A percentile compares a stretch with the other conserved stretches of the same genome.
Evolutionary conservation across 1,139 yeast species (phyloP).

Genomic region (Eremothecium gossypii): DNA sequence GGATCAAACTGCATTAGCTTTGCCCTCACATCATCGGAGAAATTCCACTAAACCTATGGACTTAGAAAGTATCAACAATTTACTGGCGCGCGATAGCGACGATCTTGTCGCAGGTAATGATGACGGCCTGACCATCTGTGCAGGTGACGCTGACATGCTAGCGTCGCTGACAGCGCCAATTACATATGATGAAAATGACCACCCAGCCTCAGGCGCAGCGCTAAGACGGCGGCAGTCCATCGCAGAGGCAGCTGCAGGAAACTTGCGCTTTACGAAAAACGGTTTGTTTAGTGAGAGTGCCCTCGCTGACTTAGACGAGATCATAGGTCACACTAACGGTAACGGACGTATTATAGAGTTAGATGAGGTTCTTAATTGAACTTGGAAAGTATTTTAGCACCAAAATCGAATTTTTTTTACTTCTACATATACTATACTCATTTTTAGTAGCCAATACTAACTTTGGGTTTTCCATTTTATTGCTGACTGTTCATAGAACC

Average conservation of each 20-base stretch:
- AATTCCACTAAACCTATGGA: constrained; percentile 24
- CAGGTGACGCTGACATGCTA: constrained; percentile 26
- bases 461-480: too few relatives aligned
- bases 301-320: constrained; percentile 60
- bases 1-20: constrained; percentile 1
- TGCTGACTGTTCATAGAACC: too few relatives aligned
- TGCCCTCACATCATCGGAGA: constrained; percentile 11
- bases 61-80: constrained; percentile 22
- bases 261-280: constrained; percentile 59
- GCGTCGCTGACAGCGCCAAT: constrained; percentile 30
- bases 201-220: constrained; percentile 12
- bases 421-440: too few relatives aligned
- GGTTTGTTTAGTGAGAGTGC: constrained; percentile 70
- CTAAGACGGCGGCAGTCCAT: constrained; percentile 49
- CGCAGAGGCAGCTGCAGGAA: constrained; percentile 69
- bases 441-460: too few relatives aligned
- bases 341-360: constrained; percentile 18
- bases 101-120: constrained; percentile 10
- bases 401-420: too few relatives aligned
- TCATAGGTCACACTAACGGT: constrained; percentile 17
- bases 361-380: constrained; percentile 19
- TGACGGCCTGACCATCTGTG: constrained; percentile 11
- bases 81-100: constrained; percentile 14
- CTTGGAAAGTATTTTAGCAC: background rate
- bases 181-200: constrained; percentile 13